Evolutionary conservation across 2,329 filamentous ascomycete genomes (phyloP).

Genomic region (Neonectria sp.): DNA sequence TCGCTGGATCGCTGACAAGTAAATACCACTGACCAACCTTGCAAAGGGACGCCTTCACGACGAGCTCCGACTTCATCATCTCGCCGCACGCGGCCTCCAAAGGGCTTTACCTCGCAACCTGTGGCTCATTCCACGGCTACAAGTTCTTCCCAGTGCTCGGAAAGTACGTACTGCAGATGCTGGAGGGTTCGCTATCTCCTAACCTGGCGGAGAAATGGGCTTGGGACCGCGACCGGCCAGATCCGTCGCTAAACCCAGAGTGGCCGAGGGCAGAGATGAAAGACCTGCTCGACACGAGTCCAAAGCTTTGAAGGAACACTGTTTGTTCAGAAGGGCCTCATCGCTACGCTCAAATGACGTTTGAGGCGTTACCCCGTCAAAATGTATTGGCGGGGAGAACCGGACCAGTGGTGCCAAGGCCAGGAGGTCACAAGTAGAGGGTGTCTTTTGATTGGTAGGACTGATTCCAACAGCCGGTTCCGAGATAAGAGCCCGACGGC

Average conservation of each 20-base stretch:
- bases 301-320: slow-evolving; percentile 14
- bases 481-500: background rate
- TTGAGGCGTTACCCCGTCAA: too few relatives aligned
- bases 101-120: slow-evolving; percentile 74
- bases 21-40: slow-evolving; percentile 16
- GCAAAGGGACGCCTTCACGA: slow-evolving; percentile 76
- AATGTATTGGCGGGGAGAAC: too few relatives aligned
- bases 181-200: slow-evolving; percentile 59
- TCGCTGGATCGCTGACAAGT: slow-evolving; percentile 10
- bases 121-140: slow-evolving; percentile 77
- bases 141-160: slow-evolving; percentile 78
- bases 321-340: too few relatives aligned
- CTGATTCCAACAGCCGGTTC: background rate
- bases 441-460: background rate
- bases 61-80: slow-evolving; percentile 74
- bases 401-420: too few relatives aligned
- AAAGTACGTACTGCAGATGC: slow-evolving; percentile 73
- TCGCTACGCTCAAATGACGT: background rate
- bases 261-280: slow-evolving; percentile 72
- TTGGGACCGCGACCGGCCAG: slow-evolving; percentile 73
- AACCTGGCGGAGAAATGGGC: slow-evolving; percentile 66
- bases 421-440: too few relatives aligned
- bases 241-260: slow-evolving; percentile 66
- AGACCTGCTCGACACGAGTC: slow-evolving; percentile 58
- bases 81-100: slow-evolving; percentile 66